phyloP scores from a whole-genome alignment of 805 yeast species.

The Saturnispora hagleri region DNA sequence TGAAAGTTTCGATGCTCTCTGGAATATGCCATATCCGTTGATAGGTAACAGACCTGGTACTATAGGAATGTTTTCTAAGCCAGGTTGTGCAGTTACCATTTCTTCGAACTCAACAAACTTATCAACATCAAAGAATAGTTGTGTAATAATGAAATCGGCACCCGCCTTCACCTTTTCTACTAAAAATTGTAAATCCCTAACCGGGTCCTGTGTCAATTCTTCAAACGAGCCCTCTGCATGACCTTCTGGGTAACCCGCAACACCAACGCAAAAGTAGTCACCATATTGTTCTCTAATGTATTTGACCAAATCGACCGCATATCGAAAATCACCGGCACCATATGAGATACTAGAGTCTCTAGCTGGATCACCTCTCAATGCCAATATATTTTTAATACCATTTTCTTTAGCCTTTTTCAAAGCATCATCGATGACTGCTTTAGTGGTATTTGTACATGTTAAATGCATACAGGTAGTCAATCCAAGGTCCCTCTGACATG shows the following conservation, averaged over 20 bases:
- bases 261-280: constrained; percentile 86
- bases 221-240: constrained; percentile 81
- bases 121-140: constrained; percentile 80
- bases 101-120: constrained; percentile 62
- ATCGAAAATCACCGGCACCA: constrained; percentile 46
- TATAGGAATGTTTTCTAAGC: constrained; percentile 41
- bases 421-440: constrained; percentile 68
- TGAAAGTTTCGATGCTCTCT: constrained; percentile 80
- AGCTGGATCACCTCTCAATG: constrained; percentile 94
- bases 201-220: constrained; percentile 49
- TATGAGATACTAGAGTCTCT: constrained; percentile 47
- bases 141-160: constrained; percentile 89
- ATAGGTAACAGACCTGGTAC: constrained; percentile 92
- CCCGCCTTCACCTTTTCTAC: constrained; percentile 87
- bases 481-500: constrained; percentile 65
- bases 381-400: constrained; percentile 86
- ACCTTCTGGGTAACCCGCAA: constrained; percentile 97
- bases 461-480: constrained; percentile 90
- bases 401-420: constrained; percentile 55
- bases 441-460: constrained; percentile 92
- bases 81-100: constrained; percentile 32
- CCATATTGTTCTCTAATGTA: constrained; percentile 67
- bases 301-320: constrained; percentile 79
- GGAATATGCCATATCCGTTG: constrained; percentile 71
- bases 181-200: constrained; percentile 66